phyloP scores from a whole-genome alignment of 495 filamentous ascomycete genomes.

The Parathielavia hyrcaniae region DNA sequence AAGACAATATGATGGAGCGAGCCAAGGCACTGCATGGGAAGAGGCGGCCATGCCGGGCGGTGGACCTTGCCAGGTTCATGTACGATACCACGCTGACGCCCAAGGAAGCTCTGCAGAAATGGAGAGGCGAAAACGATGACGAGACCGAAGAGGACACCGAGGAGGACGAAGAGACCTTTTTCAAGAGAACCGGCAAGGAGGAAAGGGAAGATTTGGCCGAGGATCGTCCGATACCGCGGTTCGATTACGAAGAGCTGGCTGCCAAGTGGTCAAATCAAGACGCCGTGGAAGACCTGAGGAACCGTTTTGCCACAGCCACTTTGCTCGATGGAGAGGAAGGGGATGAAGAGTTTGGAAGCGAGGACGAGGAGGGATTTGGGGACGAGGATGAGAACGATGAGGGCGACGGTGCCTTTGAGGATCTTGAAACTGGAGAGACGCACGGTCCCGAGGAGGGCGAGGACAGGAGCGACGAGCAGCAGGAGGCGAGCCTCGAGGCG shows the following conservation, averaged over 20 bases:
- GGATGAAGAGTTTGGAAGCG: constrained; percentile 45
- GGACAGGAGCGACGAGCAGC: constrained; percentile 30
- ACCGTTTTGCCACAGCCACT: constrained; percentile 66
- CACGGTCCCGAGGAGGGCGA: constrained; percentile 35
- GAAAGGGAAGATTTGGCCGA: constrained; percentile 59
- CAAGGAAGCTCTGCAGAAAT: constrained; percentile 64
- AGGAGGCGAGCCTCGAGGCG: constrained; percentile 42
- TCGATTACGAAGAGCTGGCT: constrained; percentile 74
- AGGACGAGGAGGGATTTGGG: constrained; percentile 71
- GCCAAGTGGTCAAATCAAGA: constrained; percentile 77
- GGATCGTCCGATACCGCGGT: constrained; percentile 69
- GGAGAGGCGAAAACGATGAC: constrained; percentile 69
- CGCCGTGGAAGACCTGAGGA: constrained; percentile 65
- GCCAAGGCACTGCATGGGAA: constrained; percentile 65
- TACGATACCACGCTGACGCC: constrained; percentile 78
- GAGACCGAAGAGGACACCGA: constrained; percentile 48
- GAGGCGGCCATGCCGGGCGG: constrained; percentile 61
- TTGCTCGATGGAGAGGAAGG: constrained; percentile 48
- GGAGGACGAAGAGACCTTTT: constrained; percentile 71
- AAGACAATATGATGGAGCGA: constrained; percentile 72
- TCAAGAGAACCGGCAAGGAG: constrained; percentile 61
- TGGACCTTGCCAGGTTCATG: constrained; percentile 76
- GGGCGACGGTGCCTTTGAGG: constrained; percentile 86
- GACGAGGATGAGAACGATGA: constrained; percentile 56
- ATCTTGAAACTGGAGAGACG: constrained; percentile 73